A percentile compares a stretch with the other conserved stretches of the same genome.
phyloP scores from a whole-genome alignment of 1,139 yeast genomes.

The Spencermartinsiella ligniputridi region DNA sequence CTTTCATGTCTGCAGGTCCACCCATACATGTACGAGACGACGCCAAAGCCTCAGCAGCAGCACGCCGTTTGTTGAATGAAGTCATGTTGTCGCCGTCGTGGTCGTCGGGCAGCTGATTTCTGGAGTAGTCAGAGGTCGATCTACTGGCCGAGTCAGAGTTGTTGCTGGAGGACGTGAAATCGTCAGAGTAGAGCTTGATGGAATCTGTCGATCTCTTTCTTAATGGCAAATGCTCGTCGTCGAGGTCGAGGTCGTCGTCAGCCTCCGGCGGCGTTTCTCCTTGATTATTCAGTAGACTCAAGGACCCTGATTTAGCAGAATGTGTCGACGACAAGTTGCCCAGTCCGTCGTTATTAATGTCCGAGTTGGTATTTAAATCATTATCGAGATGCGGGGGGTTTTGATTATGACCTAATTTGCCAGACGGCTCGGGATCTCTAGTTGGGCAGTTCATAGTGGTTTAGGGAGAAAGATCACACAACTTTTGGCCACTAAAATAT shows the following conservation, averaged over 20 bases:
- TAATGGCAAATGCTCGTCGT: background rate
- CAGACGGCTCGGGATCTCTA: constrained; percentile 28
- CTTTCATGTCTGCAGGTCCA: constrained; percentile 10
- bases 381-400: constrained; percentile 20
- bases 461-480: background rate
- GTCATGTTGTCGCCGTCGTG: background rate
- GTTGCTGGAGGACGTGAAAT: background rate
- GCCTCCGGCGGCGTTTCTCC: background rate
- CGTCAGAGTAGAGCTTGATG: constrained; percentile 1
- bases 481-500: background rate
- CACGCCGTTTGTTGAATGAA: background rate
- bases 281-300: background rate
- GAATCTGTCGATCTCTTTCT: constrained; percentile 4
- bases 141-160: background rate
- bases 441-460: constrained; percentile 31
- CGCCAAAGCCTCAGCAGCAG: too few relatives aligned
- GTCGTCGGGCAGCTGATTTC: too few relatives aligned
- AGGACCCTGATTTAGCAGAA: background rate
- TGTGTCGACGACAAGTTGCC: background rate
- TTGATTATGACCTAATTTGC: constrained; percentile 24
- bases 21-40: background rate
- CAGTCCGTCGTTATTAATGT: constrained; percentile 8
- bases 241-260: background rate
- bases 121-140: background rate
- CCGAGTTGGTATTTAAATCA: constrained; percentile 21